Conservation (phyloP, 2,329 filamentous ascomycete genomes). For the Neonectria ditissima region DNA sequence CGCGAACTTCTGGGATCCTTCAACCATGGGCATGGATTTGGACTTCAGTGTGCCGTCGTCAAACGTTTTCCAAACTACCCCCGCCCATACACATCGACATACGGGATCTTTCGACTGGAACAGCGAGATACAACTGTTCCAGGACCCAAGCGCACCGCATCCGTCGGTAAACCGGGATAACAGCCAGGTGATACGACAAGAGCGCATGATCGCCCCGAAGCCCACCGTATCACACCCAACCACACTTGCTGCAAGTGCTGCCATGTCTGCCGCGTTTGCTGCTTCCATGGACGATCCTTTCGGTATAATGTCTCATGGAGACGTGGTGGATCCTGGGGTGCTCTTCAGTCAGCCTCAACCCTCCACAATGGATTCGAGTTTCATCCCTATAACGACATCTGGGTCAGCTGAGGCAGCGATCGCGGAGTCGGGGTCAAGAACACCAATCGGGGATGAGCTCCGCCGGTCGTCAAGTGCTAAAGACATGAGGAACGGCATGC, state of each 20-base stretch:
- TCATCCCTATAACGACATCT: conserved; percentile 46
- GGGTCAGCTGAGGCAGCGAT: conserved; percentile 46
- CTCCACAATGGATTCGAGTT: conserved; percentile 57
- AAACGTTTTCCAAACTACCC: conserved; percentile 55
- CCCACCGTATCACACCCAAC: conserved; percentile 51
- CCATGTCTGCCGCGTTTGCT: conserved; percentile 58
- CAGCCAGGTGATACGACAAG: conserved; percentile 54
- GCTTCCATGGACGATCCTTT: conserved; percentile 64
- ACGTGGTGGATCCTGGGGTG: conserved; percentile 70
- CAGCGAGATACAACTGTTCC: conserved; percentile 66
- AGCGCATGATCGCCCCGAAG: conserved; percentile 64
- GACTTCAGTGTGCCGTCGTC: conserved; percentile 63
- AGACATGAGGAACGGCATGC: conserved; percentile 56
- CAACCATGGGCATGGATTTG: conserved; percentile 69
- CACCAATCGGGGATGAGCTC: conserved; percentile 50
- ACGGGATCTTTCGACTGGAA: conserved; percentile 70
- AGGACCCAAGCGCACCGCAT: conserved; percentile 55
- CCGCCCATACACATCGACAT: conserved; percentile 55
- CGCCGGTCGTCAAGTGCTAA: conserved; percentile 61
- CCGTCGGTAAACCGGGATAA: conserved; percentile 52
- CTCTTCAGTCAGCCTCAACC: conserved; percentile 66
- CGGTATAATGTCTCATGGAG: conserved; percentile 57
- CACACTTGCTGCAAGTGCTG: conserved; percentile 35
- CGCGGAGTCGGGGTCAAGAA: conserved; percentile 41
- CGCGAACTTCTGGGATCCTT: conserved; percentile 69